phyloP scores from a whole-genome alignment of 2,329 filamentous ascomycete genomes.

The Chaetothyriales sp. region DNA sequence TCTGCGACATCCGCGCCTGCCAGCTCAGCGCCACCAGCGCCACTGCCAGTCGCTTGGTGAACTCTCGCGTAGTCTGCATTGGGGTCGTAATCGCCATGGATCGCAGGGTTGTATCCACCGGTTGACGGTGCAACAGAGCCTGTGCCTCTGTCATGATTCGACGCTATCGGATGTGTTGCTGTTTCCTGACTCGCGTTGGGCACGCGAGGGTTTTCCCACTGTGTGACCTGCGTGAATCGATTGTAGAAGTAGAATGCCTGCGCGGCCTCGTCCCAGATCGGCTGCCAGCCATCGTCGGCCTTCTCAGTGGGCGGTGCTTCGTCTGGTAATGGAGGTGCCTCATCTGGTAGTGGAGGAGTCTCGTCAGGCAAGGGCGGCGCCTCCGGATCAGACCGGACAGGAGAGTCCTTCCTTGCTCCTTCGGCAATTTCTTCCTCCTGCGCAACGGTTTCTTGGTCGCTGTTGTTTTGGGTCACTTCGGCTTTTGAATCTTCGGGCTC shows the following conservation, averaged over 20 bases:
- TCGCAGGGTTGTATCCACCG: slow-evolving; percentile 84
- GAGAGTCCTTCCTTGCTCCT: slow-evolving; percentile 8
- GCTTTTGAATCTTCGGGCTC: slow-evolving; percentile 1
- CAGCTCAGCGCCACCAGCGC: slow-evolving; percentile 22
- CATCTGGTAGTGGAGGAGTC: slow-evolving; percentile 26
- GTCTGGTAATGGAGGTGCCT: slow-evolving; percentile 38
- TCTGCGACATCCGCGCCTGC: slow-evolving; percentile 27
- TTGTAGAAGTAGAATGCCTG: slow-evolving; percentile 76
- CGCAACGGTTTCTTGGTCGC: not conserved
- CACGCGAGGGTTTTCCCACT: slow-evolving; percentile 78
- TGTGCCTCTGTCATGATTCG: slow-evolving; percentile 19
- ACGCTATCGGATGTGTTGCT: slow-evolving; percentile 17
- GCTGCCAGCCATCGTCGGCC: slow-evolving; percentile 61
- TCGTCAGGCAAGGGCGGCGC: slow-evolving; percentile 18
- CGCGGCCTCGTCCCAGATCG: slow-evolving; percentile 54
- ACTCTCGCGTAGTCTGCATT: slow-evolving; percentile 81
- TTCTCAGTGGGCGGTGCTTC: slow-evolving; percentile 33
- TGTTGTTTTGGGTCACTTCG: not conserved
- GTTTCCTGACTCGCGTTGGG: slow-evolving; percentile 28
- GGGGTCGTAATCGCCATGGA: slow-evolving; percentile 92
- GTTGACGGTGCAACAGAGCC: slow-evolving; percentile 22
- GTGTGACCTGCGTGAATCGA: slow-evolving; percentile 55
- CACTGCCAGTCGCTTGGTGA: slow-evolving; percentile 23
- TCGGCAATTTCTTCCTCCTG: slow-evolving; percentile 3
- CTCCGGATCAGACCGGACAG: slow-evolving; percentile 1